Base-by-base conservation (phyloP, 228 moss, liverwort and hornwort species). In the Sphagnum magellanicum region DNA sequence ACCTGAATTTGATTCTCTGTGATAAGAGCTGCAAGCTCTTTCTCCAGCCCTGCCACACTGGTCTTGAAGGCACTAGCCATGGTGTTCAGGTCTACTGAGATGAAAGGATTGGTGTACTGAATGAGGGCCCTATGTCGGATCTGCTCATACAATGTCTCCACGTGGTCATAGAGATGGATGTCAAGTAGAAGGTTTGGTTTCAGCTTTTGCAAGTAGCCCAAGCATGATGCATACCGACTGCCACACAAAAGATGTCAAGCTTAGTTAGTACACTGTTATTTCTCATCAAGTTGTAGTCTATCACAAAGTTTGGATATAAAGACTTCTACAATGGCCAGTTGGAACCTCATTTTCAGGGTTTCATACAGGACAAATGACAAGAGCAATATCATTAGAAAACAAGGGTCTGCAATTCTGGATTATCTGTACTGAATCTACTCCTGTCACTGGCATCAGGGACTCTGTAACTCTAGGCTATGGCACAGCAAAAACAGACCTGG, bases 31-130 rank as follows among this genome's bases (percentile, higher is more conserved):
- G 98, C 98, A 50, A 98, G 89, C 78, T 98, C 98, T 79, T 98
- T 94, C 84, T 97, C 97, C 69, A 98, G 78, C 49, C 94, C 92
- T 71, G 94, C 88, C 66, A 92, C 92, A 74, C 92, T 98, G 7
- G 98, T 98, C 78, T 98, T 98, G 81, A 98, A 98, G 59, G 94
- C 98, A 81, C 89, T 92, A 8, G 97, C 97, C 97, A 97, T 97
- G 48, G 91, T 93, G 72, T 97, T 90, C 50, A 98, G 85, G 68
- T 98, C 92, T 67, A 98, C 98, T 67, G 94, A 94, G 61, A 94
- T 92, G 81, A 98, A 98, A 16, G 98, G 98, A 65, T 86, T 94
- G 49, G 98, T 98, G 64, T 98, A 98, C 74, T 98, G 98, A 76
- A 98, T 98, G 64, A 98, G 81, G 53, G 98, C 98, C 65, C 92